Base-by-base conservation (phyloP, 306 rosid genomes). In the Hippophae rhamnoides region DNA sequence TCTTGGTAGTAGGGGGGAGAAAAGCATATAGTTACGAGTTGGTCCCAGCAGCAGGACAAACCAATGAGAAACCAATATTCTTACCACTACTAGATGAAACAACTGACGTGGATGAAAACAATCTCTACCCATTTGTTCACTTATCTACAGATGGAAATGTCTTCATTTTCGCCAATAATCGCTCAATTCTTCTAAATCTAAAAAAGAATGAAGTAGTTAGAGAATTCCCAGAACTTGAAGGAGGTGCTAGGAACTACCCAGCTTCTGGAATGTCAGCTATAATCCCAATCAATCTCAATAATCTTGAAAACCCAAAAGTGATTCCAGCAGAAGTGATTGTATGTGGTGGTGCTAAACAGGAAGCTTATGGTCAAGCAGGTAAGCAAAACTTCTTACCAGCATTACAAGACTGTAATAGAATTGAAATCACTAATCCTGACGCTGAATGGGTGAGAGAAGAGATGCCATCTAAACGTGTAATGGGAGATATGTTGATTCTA, bases 231-330 rank as follows among this genome's bases (percentile, higher is more conserved):
- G 51, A 58, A 51, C 70, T 93, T 18, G 51, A 43, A 0, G 97
- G 97, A 0, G 97, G 97, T 5, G 69, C 95, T 2, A 65, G 97
- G 0, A 88, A 86, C 86, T 88, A 93, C 78, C 97, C 99, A 0
- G 82, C 97, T 1, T 88, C 97, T 0, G 99, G 76, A 23, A 84
- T 79, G 90, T 89, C 97, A 0, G 76, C 75, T 0, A 74, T 93
- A 40, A 82, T 93, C 23, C 99, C 99, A 1, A 41, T 88, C 47
- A 65, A 64, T 1, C 81, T 93, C 13, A 6, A 56, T 0, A 58
- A 52, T 40, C 8, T 5, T n/a, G 56, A 61, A 31, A 13, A 48
- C 52, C 23, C 52, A 10, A n/a, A 65, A 0, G 5, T 0, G 3
- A 56, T 65, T 43, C 68, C 76, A 0, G 75, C 77, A 0, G 95